A percentile compares a stretch with the other conserved stretches of the same genome.
Conservation (phyloP, 2,329 filamentous ascomycete genomes). For the Penicillium sp. region DNA sequence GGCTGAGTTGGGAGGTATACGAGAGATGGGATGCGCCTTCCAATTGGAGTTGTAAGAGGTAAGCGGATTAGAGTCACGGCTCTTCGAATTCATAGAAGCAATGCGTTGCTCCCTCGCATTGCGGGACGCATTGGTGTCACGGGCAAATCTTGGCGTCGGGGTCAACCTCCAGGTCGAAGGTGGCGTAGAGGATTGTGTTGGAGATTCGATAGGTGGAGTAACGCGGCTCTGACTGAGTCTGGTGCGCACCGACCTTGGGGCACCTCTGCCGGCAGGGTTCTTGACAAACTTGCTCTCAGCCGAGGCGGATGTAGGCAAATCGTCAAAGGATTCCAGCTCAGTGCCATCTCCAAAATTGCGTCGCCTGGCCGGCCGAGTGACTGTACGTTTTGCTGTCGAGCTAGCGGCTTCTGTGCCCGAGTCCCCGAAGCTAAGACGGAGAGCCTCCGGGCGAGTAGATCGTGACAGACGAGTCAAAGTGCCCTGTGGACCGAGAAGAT, state of each 20-base stretch:
- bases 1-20: slow-evolving; percentile 51
- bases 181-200: slow-evolving; percentile 58
- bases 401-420: slow-evolving; percentile 51
- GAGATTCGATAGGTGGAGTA: slow-evolving; percentile 34
- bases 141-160: slow-evolving; percentile 61
- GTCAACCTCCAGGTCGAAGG: slow-evolving; percentile 53
- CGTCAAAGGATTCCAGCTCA: slow-evolving; percentile 90
- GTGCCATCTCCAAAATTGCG: slow-evolving; percentile 86
- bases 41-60: slow-evolving; percentile 57
- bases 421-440: slow-evolving; percentile 46
- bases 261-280: slow-evolving; percentile 68
- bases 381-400: slow-evolving; percentile 63
- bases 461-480: slow-evolving; percentile 42
- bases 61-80: slow-evolving; percentile 47
- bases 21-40: slow-evolving; percentile 55
- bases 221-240: slow-evolving; percentile 48
- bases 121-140: slow-evolving; percentile 65
- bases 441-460: slow-evolving; percentile 48
- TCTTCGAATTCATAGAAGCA: slow-evolving; percentile 41
- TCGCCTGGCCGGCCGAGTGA: slow-evolving; percentile 69
- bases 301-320: slow-evolving; percentile 81
- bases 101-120: slow-evolving; percentile 63
- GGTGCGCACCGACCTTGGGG: slow-evolving; percentile 60
- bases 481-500: slow-evolving; percentile 45
- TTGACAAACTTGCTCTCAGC: slow-evolving; percentile 81